Evolutionary conservation across 345 rosid species (phyloP).

Genomic region (Brassica incana): DNA sequence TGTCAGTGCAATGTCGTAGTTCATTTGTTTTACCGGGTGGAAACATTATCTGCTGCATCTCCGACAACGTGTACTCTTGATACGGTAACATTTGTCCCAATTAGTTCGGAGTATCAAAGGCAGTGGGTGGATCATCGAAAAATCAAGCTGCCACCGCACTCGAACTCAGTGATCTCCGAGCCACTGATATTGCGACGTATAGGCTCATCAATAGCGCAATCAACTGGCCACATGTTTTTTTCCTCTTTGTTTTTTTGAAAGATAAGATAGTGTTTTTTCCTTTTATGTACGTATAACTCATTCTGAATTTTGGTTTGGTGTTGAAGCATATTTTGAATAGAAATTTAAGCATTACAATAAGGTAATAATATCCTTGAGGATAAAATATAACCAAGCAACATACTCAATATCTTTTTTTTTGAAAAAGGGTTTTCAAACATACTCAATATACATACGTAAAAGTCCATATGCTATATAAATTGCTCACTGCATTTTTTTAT

Average conservation of each 20-base stretch:
- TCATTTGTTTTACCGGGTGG: neutral
- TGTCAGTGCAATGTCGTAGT: slow-evolving; percentile 11
- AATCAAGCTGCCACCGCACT: slow-evolving; percentile 16
- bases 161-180: slow-evolving; percentile 27
- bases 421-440: no score
- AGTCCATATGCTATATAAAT: neutral
- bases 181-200: slow-evolving; percentile 21
- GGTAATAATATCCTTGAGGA: neutral
- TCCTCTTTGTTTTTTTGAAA: neutral
- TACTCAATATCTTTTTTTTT: neutral
- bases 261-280: neutral
- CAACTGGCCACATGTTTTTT: neutral
- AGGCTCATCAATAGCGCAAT: neutral
- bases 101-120: neutral
- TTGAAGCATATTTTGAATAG: neutral
- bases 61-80: slow-evolving; percentile 5
- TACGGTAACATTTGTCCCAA: neutral
- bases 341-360: neutral
- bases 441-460: neutral
- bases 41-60: slow-evolving; percentile 12
- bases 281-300: neutral
- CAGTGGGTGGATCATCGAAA: neutral
- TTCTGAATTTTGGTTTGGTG: neutral
- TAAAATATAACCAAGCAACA: neutral
- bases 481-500: neutral